A percentile compares a stretch with the other conserved stretches of the same genome.
These are phyloP conservation scores for Curvularia sp. DNA, from an alignment of 2,329 filamentous ascomycete genomes.

Conservation along the genomic window DNA sequence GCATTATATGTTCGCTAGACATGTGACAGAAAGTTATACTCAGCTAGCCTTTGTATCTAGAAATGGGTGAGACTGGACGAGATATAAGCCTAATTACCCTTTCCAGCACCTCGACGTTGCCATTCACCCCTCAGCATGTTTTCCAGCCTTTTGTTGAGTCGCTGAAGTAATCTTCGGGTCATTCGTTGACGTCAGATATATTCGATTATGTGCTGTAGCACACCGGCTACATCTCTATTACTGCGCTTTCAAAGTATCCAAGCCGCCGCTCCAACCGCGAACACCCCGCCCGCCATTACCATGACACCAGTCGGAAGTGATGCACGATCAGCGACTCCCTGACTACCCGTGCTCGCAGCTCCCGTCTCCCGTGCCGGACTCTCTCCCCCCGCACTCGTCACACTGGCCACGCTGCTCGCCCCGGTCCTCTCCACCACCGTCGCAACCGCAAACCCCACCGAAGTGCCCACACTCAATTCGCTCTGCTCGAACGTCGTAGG, in stretches of 20 bases:
- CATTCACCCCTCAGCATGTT: no score
- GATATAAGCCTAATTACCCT: no score
- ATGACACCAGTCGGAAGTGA: constrained; percentile 1
- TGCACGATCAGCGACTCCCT: neutral
- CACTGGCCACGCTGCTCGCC: neutral
- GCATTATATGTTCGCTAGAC: neutral
- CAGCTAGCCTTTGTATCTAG: neutral
- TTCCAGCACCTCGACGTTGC: no score
- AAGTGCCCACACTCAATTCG: neutral
- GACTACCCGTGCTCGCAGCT: constrained; percentile 1
- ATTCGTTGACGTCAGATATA: neutral
- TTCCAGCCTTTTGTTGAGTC: neutral
- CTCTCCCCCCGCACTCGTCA: neutral
- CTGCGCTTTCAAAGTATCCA: constrained; percentile 3
- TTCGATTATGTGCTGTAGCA: neutral
- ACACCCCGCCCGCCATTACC: constrained; percentile 3
- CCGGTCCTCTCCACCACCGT: constrained; percentile 8
- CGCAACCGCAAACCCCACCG: constrained; percentile 10
- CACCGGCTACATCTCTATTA: neutral
- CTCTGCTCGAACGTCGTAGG: neutral
- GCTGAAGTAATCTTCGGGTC: neutral
- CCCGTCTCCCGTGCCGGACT: neutral
- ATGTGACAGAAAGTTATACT: neutral
- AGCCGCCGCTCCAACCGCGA: constrained; percentile 9
- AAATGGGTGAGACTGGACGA: neutral